Conservation (phyloP, 495 filamentous ascomycete genomes). For the Neurospora intermedia region DNA sequence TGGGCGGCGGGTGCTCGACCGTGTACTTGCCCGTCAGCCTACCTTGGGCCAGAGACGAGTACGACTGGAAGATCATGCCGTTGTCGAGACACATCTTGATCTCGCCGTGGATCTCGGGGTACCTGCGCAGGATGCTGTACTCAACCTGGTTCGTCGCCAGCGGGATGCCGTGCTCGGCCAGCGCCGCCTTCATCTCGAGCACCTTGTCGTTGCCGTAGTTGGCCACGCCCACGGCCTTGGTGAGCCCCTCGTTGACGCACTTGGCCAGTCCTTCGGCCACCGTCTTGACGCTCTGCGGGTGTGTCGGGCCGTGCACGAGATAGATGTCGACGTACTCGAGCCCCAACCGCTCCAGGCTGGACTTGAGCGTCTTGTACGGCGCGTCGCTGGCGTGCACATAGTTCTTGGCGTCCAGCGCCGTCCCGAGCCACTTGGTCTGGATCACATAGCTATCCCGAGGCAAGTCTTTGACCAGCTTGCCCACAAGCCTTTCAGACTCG, state of each 20-base stretch:
- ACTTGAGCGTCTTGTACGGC: neutral
- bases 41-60: conserved; percentile 11
- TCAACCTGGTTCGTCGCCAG: conserved; percentile 6
- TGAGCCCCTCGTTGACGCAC: conserved; percentile 28
- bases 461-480: conserved; percentile 23
- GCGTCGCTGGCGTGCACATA: conserved; percentile 1
- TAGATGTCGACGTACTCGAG: conserved; percentile 7
- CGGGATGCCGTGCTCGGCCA: neutral
- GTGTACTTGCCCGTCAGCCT: conserved; percentile 22
- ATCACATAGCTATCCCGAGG: conserved; percentile 16
- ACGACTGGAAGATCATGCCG: conserved; percentile 5
- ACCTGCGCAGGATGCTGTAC: conserved; percentile 1
- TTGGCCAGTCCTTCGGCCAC: conserved; percentile 19
- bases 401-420: neutral
- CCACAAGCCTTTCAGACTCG: conserved; percentile 28
- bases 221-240: conserved; percentile 29
- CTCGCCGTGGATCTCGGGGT: neutral
- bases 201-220: conserved; percentile 33
- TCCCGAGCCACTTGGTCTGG: conserved; percentile 4
- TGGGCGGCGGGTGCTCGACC: conserved; percentile 29
- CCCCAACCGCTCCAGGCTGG: neutral
- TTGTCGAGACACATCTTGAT: neutral
- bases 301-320: conserved; percentile 5
- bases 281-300: conserved; percentile 1
- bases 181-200: conserved; percentile 19